A percentile compares a stretch with the other conserved stretches of the same genome.
Evolutionary conservation across 169 alveolate genomes (phyloP).

Genomic region (Cryptosporidium xiaoi): DNA sequence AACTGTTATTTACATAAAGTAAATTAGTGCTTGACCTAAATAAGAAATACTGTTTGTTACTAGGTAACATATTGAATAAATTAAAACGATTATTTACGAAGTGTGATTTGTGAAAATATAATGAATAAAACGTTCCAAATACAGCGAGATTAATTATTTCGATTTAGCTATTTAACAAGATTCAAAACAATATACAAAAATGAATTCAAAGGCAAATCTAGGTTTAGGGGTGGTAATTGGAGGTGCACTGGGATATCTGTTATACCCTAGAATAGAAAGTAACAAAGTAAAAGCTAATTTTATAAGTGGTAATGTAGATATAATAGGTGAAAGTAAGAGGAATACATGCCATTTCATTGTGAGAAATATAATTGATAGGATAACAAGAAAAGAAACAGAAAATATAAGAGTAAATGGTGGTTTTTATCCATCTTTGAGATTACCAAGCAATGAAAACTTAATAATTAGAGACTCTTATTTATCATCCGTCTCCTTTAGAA

Average conservation of each 20-base stretch:
- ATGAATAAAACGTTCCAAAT: too few relatives aligned
- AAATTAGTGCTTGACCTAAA: too few relatives aligned
- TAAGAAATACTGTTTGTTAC: too few relatives aligned
- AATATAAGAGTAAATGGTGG: constrained; percentile 16
- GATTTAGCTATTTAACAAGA: too few relatives aligned
- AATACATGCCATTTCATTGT: neutral
- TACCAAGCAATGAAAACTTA: constrained; percentile 68
- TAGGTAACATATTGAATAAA: too few relatives aligned
- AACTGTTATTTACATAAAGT: too few relatives aligned
- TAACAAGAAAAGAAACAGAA: neutral
- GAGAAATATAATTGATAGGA: neutral
- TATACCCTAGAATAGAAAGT: constrained; percentile 38
- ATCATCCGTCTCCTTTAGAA: constrained; percentile 52
- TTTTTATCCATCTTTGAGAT: constrained; percentile 64
- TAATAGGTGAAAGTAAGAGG: constrained; percentile 6
- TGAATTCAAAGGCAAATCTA: constrained; percentile 17
- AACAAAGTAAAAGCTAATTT: constrained; percentile 12
- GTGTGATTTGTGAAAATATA: too few relatives aligned
- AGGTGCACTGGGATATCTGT: constrained; percentile 24
- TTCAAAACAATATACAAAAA: neutral
- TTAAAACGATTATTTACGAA: too few relatives aligned
- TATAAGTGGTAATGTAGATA: neutral
- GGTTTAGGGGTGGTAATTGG: constrained; percentile 25
- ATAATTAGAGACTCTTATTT: constrained; percentile 62
- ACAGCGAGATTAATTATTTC: too few relatives aligned